phyloP scores from a whole-genome alignment of 2,329 filamentous ascomycete species.

The Hypoxylon sp. region DNA sequence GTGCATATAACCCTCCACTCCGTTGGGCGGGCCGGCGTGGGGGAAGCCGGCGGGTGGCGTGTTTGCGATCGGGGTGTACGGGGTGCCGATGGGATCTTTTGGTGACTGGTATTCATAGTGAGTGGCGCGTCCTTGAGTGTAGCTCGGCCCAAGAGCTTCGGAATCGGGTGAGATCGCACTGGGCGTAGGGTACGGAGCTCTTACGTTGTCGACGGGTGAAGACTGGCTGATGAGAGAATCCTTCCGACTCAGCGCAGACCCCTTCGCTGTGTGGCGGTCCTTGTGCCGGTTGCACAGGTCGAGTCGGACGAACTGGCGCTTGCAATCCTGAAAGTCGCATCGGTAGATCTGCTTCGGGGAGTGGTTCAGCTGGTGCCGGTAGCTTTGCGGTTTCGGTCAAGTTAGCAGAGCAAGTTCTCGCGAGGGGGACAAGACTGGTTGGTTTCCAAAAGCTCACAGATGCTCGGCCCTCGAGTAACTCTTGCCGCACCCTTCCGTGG shows the following conservation, averaged over 20 bases:
- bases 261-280: conserved; percentile 81
- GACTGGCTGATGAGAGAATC: conserved; percentile 68
- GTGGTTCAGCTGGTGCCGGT: conserved; percentile 95
- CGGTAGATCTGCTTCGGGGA: conserved; percentile 93
- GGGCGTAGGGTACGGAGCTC: conserved; percentile 51
- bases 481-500: conserved; percentile 88
- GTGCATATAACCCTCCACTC: conserved; percentile 54
- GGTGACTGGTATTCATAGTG: conserved; percentile 57
- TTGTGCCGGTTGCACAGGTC: conserved; percentile 88
- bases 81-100: conserved; percentile 53
- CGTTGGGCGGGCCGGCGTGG: conserved; percentile 47
- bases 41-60: conserved; percentile 52
- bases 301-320: conserved; percentile 88
- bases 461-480: conserved; percentile 97
- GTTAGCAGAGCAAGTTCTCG: conserved; percentile 19
- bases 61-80: conserved; percentile 57
- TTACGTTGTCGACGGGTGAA: conserved; percentile 53
- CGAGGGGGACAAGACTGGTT: not conserved
- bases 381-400: conserved; percentile 53
- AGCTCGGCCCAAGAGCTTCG: conserved; percentile 54
- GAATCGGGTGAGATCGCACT: conserved; percentile 58
- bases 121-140: conserved; percentile 50
- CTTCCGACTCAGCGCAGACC: conserved; percentile 77
- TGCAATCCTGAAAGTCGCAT: conserved; percentile 91
- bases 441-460: conserved; percentile 62